Evolutionary conservation across 106 monocot genomes (phyloP).

Genomic region (Phalaenopsis equestris): DNA sequence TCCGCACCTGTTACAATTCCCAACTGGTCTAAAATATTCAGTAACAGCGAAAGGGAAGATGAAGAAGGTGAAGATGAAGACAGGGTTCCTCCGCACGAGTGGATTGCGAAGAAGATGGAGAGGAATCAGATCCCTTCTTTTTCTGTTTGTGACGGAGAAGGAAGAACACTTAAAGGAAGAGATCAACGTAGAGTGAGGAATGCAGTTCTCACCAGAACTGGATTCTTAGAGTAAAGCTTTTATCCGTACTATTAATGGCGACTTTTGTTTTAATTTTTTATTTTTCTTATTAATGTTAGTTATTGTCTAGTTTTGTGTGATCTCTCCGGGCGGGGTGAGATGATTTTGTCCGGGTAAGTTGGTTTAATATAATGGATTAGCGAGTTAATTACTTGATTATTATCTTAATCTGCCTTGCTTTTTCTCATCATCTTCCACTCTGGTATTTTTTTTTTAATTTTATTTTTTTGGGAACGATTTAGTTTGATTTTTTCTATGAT

Average conservation of each 20-base stretch:
- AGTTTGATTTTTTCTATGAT: too few relatives aligned
- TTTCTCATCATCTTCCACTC: too few relatives aligned
- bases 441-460: too few relatives aligned
- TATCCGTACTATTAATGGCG: background rate
- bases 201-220: slow-evolving; percentile 59
- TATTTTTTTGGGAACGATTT: too few relatives aligned
- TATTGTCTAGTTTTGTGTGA: background rate
- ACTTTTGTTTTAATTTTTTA: background rate
- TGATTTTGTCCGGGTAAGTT: slow-evolving; percentile 1
- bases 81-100: slow-evolving; percentile 47
- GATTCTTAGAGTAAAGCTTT: slow-evolving; percentile 45
- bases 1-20: slow-evolving; percentile 49
- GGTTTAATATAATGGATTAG: background rate
- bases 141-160: slow-evolving; percentile 68
- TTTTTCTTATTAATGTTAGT: background rate
- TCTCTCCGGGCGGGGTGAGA: background rate
- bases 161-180: slow-evolving; percentile 73
- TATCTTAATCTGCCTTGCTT: background rate
- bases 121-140: slow-evolving; percentile 54
- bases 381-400: background rate
- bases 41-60: background rate
- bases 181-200: slow-evolving; percentile 67
- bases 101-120: slow-evolving; percentile 54
- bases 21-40: slow-evolving; percentile 37
- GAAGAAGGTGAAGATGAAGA: slow-evolving; percentile 28